Base-by-base conservation (phyloP, 768 basidiomycete genomes). In the Mycena leptocephala region DNA sequence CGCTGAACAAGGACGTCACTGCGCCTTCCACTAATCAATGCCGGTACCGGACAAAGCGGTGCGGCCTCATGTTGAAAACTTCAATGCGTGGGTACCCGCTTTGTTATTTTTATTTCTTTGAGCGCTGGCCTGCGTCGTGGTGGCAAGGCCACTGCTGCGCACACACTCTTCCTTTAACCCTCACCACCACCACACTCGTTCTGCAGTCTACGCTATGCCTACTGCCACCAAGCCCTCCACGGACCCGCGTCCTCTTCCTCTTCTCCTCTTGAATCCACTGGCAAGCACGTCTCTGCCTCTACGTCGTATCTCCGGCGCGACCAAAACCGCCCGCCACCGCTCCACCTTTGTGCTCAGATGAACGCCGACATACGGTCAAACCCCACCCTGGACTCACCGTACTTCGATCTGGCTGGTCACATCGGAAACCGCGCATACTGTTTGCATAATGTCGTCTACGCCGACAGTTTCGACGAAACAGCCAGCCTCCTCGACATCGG, bases 401-500 rank as follows among this genome's bases (percentile, higher is more conserved):
- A 79, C 64, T 82, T 83, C 59, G 81, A 84, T 70, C 80, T 82
- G 56, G 80, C 80, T 26, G 80, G 78, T 22, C 79, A 83, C 65
- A 78, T 80, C 18, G 77, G 71, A 4, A 78, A 72, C 51, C 80
- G 83, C 53, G 79, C 80, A 26, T 84, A 85, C 39, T 75, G 77
- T 14, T 74, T 82, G 30, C 78, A 74, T n/a, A 78, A 79, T 48
- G 58, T 82, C 39, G 37, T 72, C 48, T 80, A 83, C 68, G 72
- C 65, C 2, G 55, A 61, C 28, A 24, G 4, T 13, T 7, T 51
- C 63, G 79, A 75, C n/a, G 79, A 83, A 51, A 80, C 82, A 37
- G 80, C 83, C 5, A 68, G 81, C 2, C 55, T 87, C 20, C 81
- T 87, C 28, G 86, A 87, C 76, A 65, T 80, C 41, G 82, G 81